Evolutionary conservation across 495 filamentous ascomycete species (phyloP).

Genomic region (Xeromyces bisporus): DNA sequence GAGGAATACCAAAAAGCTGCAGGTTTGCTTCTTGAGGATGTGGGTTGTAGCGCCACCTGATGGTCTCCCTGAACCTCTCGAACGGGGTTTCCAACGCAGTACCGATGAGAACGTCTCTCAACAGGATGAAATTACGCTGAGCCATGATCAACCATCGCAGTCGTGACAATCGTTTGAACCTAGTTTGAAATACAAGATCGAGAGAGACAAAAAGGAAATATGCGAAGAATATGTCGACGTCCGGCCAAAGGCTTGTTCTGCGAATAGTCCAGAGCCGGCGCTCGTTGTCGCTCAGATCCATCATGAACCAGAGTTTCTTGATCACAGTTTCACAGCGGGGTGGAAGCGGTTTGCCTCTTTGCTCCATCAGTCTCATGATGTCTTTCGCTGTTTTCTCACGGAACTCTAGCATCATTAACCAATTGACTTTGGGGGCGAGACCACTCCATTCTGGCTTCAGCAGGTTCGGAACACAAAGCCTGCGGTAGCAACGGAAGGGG

Average conservation of each 20-base stretch:
- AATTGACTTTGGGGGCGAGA: constrained; percentile 30
- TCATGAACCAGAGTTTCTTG: constrained; percentile 48
- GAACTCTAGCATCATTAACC: constrained; percentile 35
- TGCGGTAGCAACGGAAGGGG: constrained; percentile 30
- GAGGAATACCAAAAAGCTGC: constrained; percentile 29
- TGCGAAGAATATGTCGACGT: constrained; percentile 35
- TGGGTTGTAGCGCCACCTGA: constrained; percentile 18
- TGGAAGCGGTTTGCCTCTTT: constrained; percentile 36
- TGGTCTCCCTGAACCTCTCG: constrained; percentile 29
- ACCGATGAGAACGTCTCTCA: constrained; percentile 32
- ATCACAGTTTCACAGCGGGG: constrained; percentile 21
- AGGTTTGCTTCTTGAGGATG: not conserved
- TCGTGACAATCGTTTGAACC: too few relatives aligned
- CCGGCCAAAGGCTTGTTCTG: constrained; percentile 29
- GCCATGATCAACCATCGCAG: constrained; percentile 40
- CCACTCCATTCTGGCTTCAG: constrained; percentile 2
- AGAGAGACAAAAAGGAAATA: constrained; percentile 45
- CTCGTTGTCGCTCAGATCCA: constrained; percentile 38
- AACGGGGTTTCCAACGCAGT: constrained; percentile 16
- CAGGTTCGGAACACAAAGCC: constrained; percentile 35
- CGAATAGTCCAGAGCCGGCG: constrained; percentile 32
- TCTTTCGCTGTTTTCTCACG: constrained; percentile 31
- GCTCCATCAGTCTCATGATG: constrained; percentile 36
- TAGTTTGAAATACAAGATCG: too few relatives aligned
- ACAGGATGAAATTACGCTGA: constrained; percentile 33